Evolutionary conservation across 768 basidiomycete species (phyloP).

Genomic region (Leccinum ochraceum): DNA sequence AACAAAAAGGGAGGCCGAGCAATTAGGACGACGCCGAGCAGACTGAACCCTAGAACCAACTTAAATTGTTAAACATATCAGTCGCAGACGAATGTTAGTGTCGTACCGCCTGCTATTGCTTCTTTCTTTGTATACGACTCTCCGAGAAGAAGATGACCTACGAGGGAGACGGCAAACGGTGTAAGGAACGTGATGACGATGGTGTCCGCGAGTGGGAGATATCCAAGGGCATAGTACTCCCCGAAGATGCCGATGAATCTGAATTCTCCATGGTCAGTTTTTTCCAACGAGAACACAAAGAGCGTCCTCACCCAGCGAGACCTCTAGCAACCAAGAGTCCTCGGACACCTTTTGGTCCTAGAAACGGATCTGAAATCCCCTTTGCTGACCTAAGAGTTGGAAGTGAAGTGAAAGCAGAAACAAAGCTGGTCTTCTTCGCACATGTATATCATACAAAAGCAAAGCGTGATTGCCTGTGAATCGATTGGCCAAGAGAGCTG

Average conservation of each 20-base stretch:
- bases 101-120: slow-evolving; percentile 52
- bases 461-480: slow-evolving; percentile 49
- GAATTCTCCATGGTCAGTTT: not conserved
- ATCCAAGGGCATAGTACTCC: slow-evolving; percentile 70
- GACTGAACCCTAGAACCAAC: slow-evolving; percentile 50
- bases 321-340: slow-evolving; percentile 58
- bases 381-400: slow-evolving; percentile 33
- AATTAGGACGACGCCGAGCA: slow-evolving; percentile 78
- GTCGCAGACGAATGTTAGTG: not conserved
- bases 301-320: slow-evolving; percentile 55
- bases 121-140: slow-evolving; percentile 60
- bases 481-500: not conserved
- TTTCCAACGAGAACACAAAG: not conserved
- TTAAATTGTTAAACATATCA: not conserved
- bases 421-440: slow-evolving; percentile 14
- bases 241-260: slow-evolving; percentile 76
- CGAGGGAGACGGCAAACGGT: slow-evolving; percentile 63
- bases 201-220: slow-evolving; percentile 77
- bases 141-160: slow-evolving; percentile 60
- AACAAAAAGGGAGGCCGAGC: slow-evolving; percentile 79
- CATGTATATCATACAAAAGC: slow-evolving; percentile 56
- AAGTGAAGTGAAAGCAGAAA: not conserved
- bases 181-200: slow-evolving; percentile 75
- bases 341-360: slow-evolving; percentile 72
- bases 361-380: slow-evolving; percentile 54